Evolutionary conservation across 495 filamentous ascomycete genomes (phyloP), one percentile per base, ranked within the genome.

Genomic region (Daldinia concentrica): DNA sequence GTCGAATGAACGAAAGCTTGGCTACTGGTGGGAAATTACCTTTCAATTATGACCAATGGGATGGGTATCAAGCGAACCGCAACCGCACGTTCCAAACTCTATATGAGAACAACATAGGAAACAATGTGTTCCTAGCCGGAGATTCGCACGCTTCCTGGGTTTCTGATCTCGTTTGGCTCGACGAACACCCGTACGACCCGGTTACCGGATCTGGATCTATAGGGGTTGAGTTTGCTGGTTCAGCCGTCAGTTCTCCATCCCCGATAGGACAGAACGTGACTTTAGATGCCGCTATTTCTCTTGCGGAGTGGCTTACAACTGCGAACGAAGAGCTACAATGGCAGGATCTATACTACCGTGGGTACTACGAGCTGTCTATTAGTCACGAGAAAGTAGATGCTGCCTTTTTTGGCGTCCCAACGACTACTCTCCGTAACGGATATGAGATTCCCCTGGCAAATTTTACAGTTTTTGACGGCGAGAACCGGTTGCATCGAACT

Each of bases 331-430:
- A 89, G 63, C 79, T 91, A 22, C 86, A 89, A 69, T 91, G 88
- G 88, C 85, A 87, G 50, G 89, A 90, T 41, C 73, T 86, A 11
- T 90, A 89, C 74, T 91, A 90, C 73, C 79, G 89, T 52, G 89
- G 86, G 0, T 88, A 87, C 48, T 90, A 86, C 70, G 83, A 88
- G 37, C 74, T 90, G 6, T 78, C 81, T 57, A 67, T 89, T 6
- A 76, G 73, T 19, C 82, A 85, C 68, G 77, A 84, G 37, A 77
- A 80, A 32, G 82, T 88, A 34, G 79, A 82, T 37, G 87, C 88
- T 3, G 79, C 74, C 45, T 90, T 80, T 77, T 90, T 87, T 72
- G 88, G 88, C 24, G 71, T 82, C n/a, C 83, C 83, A 22, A 81
- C 79, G 8, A 75, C 82, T 22, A 72, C 75, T 30, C 74, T 72